Conservation (phyloP, 164 flowering plant species). For the Vitis riparia region DNA sequence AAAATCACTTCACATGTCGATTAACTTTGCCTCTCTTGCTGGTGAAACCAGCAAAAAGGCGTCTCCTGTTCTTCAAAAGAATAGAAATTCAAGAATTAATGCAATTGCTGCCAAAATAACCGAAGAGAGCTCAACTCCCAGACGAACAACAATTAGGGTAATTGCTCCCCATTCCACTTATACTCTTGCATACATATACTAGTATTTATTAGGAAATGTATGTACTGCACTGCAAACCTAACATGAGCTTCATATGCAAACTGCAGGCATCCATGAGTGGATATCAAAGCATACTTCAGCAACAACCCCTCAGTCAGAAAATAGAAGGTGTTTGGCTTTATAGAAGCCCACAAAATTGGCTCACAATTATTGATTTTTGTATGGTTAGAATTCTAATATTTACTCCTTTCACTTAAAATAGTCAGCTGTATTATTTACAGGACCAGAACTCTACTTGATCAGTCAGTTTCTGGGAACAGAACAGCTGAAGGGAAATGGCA, state of each 20-base stretch:
- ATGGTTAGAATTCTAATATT: not conserved
- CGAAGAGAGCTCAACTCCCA: constrained; percentile 25
- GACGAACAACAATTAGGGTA: constrained; percentile 34
- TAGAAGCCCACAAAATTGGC: not conserved
- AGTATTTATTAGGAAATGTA: not conserved
- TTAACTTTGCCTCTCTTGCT: constrained; percentile 38
- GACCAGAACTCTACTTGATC: constrained; percentile 23
- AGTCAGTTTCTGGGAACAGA: constrained; percentile 29
- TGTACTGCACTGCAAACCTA: not conserved
- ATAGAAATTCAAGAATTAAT: constrained; percentile 22
- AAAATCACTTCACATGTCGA: constrained; percentile 67
- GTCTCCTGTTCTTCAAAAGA: constrained; percentile 27
- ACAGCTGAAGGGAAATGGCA: constrained; percentile 28
- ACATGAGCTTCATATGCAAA: constrained; percentile 15
- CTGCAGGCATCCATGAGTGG: constrained; percentile 49
- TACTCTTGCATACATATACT: not conserved
- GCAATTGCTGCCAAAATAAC: constrained; percentile 23
- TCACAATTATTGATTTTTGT: not conserved
- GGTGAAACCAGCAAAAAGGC: constrained; percentile 29
- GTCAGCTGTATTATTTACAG: constrained; percentile 28
- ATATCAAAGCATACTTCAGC: constrained; percentile 32
- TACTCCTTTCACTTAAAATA: not conserved
- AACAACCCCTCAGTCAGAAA: constrained; percentile 32
- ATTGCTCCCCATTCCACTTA: not conserved
- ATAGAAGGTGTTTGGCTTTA: constrained; percentile 41